Base-by-base conservation (phyloP, 352 stramenopile species). In the Phytopythium sindhum region DNA sequence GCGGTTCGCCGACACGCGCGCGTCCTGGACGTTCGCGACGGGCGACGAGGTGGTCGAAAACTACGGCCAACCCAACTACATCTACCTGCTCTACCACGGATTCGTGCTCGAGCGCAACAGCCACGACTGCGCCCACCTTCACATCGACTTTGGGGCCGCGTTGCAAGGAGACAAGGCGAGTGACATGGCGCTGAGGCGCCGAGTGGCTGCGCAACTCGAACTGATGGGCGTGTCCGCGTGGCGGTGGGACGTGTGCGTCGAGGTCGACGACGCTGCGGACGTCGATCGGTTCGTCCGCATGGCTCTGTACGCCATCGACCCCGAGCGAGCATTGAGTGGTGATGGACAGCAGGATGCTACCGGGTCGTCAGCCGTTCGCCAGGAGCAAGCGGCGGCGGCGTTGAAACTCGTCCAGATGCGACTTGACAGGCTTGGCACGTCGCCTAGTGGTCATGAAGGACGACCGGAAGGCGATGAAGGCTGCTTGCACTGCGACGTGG, bases 31-130 rank as follows among this genome's bases (percentile, higher is more conserved):
- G 2, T 96, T 97, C 33, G 55, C 61, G 19, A 33, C 50, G 19
- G 86, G 81, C 10, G 74, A 92, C 19, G 74, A 97, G 56, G 68
- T 98, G 44, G 88, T 98, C 33, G 93, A 98, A 66, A 96, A 98
- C 75, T 98, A 98, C 67, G 93, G 85, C 1, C 93, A 98, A 73
- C 77, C 93, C 23, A 98, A 98, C 74, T 88, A 97, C 75, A 95
- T 97, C 58, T 98, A 98, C 65, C 74, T 98, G 54, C 51, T 96
- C 5, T 97, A 95, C 69, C 93, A 98, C 69, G 93, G 93, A 37
- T 98, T 98, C 58, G 80, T 90, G 24, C 68, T 98, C 60, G 60
- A 59, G 59, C 45, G 63, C 7, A 97, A 97, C 73, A 77, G 67
- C 23, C 69, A 96, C 72, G 90, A 98, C 64, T 98, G 91, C 60